Conservation (phyloP, 345 rosid genomes). For the Aegle marmelos region DNA sequence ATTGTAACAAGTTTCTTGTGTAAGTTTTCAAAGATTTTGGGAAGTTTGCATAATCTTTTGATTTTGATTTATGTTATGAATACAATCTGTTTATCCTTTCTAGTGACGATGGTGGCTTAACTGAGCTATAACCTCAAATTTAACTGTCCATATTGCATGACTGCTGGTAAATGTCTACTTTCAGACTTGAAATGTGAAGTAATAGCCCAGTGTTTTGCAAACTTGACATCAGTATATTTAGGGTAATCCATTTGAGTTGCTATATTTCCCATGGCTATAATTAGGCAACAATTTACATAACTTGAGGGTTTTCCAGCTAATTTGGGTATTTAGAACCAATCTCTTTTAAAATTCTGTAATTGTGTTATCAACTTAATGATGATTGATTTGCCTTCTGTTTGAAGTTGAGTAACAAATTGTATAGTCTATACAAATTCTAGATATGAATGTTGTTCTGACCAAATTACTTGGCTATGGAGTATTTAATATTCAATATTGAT, state of each 20-base stretch:
- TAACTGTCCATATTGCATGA: neutral
- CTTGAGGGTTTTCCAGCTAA: neutral
- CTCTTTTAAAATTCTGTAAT: neutral
- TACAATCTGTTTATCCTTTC: neutral
- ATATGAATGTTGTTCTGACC: neutral
- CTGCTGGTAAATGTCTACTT: neutral
- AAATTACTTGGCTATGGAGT: neutral
- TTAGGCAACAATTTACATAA: neutral
- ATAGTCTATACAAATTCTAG: neutral
- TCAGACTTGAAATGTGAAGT: neutral
- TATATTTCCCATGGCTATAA: neutral
- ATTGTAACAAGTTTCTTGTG: neutral
- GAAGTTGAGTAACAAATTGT: conserved; percentile 9
- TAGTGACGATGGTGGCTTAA: neutral
- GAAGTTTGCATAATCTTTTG: neutral
- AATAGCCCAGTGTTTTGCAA: neutral
- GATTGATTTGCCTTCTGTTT: neutral
- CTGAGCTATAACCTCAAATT: neutral
- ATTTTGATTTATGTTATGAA: neutral
- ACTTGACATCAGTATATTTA: no score
- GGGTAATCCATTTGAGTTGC: neutral
- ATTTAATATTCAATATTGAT: neutral
- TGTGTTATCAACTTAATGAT: neutral
- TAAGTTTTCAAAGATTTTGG: neutral
- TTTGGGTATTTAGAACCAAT: neutral